Evolutionary conservation across 139 green algal genomes (phyloP).

Genomic region (Tetraselmis chui): DNA sequence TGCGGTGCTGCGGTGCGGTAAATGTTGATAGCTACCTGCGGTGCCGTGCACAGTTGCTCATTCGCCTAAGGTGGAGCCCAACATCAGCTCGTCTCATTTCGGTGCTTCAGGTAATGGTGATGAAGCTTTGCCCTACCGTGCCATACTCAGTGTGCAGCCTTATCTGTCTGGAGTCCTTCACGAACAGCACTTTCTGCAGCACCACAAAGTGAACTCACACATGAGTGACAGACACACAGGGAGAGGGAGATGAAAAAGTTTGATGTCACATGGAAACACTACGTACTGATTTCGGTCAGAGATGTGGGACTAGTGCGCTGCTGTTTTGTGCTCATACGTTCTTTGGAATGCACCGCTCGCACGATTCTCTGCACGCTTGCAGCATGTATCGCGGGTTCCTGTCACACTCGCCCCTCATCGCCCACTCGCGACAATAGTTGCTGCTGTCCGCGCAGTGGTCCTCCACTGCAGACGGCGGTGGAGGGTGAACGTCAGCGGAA

Average conservation of each 20-base stretch:
- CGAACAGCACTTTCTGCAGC: not conserved
- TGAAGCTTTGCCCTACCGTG: not conserved
- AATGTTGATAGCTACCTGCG: not conserved
- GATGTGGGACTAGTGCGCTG: too few species aligned
- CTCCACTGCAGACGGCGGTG: not conserved
- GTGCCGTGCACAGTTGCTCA: not conserved
- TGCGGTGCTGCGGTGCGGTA: not conserved
- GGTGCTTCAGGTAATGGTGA: too few species aligned
- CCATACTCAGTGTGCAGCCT: not conserved
- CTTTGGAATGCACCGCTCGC: not conserved
- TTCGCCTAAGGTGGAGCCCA: too few species aligned
- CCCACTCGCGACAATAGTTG: not conserved
- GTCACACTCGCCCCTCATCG: not conserved
- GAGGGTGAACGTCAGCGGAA: not conserved
- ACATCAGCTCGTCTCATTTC: too few species aligned
- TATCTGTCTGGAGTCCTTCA: not conserved
- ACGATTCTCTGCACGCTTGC: not conserved
- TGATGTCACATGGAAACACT: too few species aligned
- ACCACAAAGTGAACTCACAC: too few species aligned
- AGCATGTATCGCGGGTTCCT: not conserved
- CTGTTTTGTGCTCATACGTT: not conserved
- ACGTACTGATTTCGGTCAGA: too few species aligned
- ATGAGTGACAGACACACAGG: too few species aligned
- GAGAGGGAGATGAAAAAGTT: too few species aligned
- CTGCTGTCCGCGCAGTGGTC: not conserved